Conservation (phyloP, 257 asterid species). For the Euphrasia confusa region DNA sequence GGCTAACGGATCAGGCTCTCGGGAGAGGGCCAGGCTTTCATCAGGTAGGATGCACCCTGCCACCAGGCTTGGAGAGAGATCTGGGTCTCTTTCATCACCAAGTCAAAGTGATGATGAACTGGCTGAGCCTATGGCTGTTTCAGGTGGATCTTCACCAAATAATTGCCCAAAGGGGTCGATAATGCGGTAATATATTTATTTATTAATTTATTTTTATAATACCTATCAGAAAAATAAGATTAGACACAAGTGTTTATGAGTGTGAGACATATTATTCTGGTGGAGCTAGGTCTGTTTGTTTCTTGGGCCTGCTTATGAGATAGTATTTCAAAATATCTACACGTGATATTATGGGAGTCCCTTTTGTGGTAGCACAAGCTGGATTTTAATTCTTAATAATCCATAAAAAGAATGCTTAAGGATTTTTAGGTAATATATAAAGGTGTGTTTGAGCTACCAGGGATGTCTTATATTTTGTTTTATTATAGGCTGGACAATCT, state of each 20-base stretch:
- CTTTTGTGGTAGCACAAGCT: slow-evolving; percentile 2
- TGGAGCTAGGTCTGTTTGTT: slow-evolving; percentile 1
- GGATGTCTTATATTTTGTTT: slow-evolving; percentile 25
- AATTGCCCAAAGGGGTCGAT: slow-evolving; percentile 49
- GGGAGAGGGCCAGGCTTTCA: slow-evolving; percentile 48
- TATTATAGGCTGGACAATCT: slow-evolving; percentile 80
- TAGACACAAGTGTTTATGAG: no score
- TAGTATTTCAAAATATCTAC: slow-evolving; percentile 1
- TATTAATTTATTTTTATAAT: not conserved
- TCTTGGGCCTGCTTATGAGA: not conserved
- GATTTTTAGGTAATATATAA: not conserved
- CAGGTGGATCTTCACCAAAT: slow-evolving; percentile 53
- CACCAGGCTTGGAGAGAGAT: slow-evolving; percentile 38
- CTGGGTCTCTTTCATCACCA: slow-evolving; percentile 28
- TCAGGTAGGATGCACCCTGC: slow-evolving; percentile 37
- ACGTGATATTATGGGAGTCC: not conserved
- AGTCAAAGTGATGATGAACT: slow-evolving; percentile 54
- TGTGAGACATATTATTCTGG: not conserved
- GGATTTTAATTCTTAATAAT: slow-evolving; percentile 11
- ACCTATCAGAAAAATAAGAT: not conserved
- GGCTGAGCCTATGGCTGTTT: slow-evolving; percentile 31
- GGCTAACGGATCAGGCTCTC: slow-evolving; percentile 58
- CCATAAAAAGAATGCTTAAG: slow-evolving; percentile 8
- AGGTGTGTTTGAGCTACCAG: slow-evolving; percentile 21
- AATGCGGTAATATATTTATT: slow-evolving; percentile 42